Conservation (phyloP, 768 basidiomycete species). For the Baorangia bicolor region DNA sequence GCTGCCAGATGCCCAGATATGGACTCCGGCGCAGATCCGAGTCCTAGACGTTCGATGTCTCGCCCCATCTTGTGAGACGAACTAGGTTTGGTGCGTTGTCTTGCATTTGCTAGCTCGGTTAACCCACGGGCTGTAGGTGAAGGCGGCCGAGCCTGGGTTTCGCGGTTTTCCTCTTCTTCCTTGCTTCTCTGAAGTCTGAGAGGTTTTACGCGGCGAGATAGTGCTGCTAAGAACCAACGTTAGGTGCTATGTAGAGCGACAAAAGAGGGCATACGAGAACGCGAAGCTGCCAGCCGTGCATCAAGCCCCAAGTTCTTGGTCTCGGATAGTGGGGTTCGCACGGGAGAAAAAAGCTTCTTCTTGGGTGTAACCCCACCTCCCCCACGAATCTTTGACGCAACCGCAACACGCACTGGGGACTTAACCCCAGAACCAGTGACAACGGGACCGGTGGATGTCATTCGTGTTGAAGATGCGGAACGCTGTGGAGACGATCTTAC, state of each 20-base stretch:
- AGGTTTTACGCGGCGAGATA: conserved; percentile 13
- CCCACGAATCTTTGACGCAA: conserved; percentile 20
- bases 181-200: conserved; percentile 9
- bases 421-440: conserved; percentile 5
- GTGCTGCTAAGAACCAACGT: conserved; percentile 9
- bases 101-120: conserved; percentile 1
- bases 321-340: conserved; percentile 26
- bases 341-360: conserved; percentile 23
- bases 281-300: conserved; percentile 9
- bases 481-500: conserved; percentile 10
- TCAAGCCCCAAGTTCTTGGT: conserved; percentile 16
- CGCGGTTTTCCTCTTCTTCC: conserved; percentile 6
- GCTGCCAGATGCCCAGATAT: conserved; percentile 29
- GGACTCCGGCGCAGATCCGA: conserved; percentile 25
- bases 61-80: conserved; percentile 6
- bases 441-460: conserved; percentile 1
- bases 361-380: conserved; percentile 23
- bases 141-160: not conserved
- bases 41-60: conserved; percentile 10
- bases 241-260: not conserved
- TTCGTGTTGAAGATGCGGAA: conserved; percentile 8
- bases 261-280: conserved; percentile 23
- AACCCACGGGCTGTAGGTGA: conserved; percentile 5
- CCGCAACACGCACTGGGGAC: conserved; percentile 21
- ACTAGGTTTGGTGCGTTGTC: conserved; percentile 17